Evolutionary conservation across 1,284 basidiomycete species (phyloP).

Genomic region (Trichosporon coremiiforme): DNA sequence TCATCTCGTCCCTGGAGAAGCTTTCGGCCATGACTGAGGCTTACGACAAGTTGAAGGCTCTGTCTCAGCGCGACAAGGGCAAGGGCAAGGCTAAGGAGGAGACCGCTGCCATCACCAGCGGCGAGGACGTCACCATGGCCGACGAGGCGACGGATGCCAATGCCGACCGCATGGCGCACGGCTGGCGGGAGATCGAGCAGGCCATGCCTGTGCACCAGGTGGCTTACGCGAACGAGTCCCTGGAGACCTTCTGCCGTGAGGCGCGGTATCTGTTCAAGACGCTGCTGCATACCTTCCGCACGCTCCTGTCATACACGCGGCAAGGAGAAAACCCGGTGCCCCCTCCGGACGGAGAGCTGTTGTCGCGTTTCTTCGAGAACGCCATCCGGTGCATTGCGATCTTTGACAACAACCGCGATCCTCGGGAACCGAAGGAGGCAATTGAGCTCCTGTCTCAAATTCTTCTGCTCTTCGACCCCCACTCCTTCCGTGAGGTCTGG

Average conservation of each 20-base stretch:
- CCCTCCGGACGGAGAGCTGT: slow-evolving; percentile 71
- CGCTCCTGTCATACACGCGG: slow-evolving; percentile 75
- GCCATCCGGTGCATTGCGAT: slow-evolving; percentile 82
- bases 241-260: slow-evolving; percentile 73
- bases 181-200: slow-evolving; percentile 69
- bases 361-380: slow-evolving; percentile 84
- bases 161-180: slow-evolving; percentile 46
- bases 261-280: slow-evolving; percentile 85
- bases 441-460: slow-evolving; percentile 82
- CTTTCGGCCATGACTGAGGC: slow-evolving; percentile 76
- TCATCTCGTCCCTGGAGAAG: slow-evolving; percentile 84
- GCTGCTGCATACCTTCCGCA: slow-evolving; percentile 85
- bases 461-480: slow-evolving; percentile 78
- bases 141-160: slow-evolving; percentile 37
- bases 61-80: slow-evolving; percentile 48
- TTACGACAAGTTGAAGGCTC: slow-evolving; percentile 58
- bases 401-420: slow-evolving; percentile 71
- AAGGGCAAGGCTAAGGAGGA: slow-evolving; percentile 52
- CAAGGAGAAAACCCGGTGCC: slow-evolving; percentile 76
- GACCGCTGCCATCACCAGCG: slow-evolving; percentile 15
- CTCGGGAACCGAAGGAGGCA: slow-evolving; percentile 80
- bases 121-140: slow-evolving; percentile 31
- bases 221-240: slow-evolving; percentile 71
- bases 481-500: slow-evolving; percentile 94
- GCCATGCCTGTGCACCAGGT: slow-evolving; percentile 74